A percentile compares a stretch with the other conserved stretches of the same genome.
Conservation (phyloP, 2,329 filamentous ascomycete genomes). For the Beauveria brongniartii region DNA sequence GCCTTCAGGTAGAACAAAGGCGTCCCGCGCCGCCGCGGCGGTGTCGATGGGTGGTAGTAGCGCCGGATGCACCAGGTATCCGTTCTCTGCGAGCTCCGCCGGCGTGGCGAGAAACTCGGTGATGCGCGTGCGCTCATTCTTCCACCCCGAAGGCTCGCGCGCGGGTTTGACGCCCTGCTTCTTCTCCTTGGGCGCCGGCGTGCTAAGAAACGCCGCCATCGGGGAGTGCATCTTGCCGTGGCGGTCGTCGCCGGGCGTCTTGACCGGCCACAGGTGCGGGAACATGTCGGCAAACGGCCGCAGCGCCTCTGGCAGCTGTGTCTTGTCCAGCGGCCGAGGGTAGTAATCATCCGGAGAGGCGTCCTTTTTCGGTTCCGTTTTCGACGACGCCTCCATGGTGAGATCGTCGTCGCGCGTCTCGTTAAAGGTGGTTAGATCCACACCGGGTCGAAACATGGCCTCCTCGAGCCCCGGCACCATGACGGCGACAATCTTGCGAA, state of each 20-base stretch:
- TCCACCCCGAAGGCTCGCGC: slow-evolving; percentile 57
- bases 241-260: slow-evolving; percentile 77
- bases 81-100: slow-evolving; percentile 72
- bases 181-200: slow-evolving; percentile 63
- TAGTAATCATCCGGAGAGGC: slow-evolving; percentile 52
- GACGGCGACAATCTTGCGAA: slow-evolving; percentile 74
- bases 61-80: slow-evolving; percentile 77
- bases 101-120: slow-evolving; percentile 67
- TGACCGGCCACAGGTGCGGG: slow-evolving; percentile 79
- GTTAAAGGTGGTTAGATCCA: slow-evolving; percentile 42
- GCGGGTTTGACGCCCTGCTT: slow-evolving; percentile 49
- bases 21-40: slow-evolving; percentile 31
- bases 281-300: slow-evolving; percentile 75
- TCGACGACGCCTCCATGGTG: slow-evolving; percentile 15
- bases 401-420: slow-evolving; percentile 23
- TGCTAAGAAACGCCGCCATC: slow-evolving; percentile 72
- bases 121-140: slow-evolving; percentile 71
- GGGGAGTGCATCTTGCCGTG: slow-evolving; percentile 79
- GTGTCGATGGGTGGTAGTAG: slow-evolving; percentile 51
- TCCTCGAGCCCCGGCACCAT: slow-evolving; percentile 90
- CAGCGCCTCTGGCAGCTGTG: slow-evolving; percentile 44
- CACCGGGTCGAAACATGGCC: slow-evolving; percentile 69
- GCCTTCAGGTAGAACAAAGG: slow-evolving; percentile 52
- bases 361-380: slow-evolving; percentile 5
- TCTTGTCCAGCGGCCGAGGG: slow-evolving; percentile 43